Evolutionary conservation across 2,329 filamentous ascomycete genomes (phyloP).

Genomic region (Rhynchosporium secalis): DNA sequence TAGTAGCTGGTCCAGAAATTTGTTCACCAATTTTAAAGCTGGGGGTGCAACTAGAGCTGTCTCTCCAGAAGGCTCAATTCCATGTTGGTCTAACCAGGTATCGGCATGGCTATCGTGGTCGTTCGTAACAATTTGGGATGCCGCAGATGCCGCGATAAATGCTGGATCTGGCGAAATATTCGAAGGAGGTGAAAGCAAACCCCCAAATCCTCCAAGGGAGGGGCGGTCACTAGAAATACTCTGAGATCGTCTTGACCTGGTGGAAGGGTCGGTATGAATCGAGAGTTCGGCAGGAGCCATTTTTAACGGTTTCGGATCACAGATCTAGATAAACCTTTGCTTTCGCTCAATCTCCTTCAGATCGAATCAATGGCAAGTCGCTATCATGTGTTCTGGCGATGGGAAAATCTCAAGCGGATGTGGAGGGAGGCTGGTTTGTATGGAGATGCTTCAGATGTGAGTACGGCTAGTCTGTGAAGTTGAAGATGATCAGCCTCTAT

Average conservation of each 20-base stretch:
- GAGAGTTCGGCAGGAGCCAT: conserved; percentile 33
- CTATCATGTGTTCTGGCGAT: conserved; percentile 6
- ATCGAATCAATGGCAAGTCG: not conserved
- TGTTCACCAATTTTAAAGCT: conserved; percentile 79
- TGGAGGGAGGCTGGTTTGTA: not conserved
- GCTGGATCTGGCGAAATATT: conserved; percentile 74
- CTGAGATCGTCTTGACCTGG: conserved; percentile 41
- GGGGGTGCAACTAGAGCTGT: conserved; percentile 70
- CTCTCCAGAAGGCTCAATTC: conserved; percentile 63
- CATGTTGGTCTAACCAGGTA: conserved; percentile 68
- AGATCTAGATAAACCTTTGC: not conserved
- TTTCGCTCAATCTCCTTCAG: not conserved
- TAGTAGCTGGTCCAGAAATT: conserved; percentile 88
- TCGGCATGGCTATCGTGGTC: conserved; percentile 76
- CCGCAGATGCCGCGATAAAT: conserved; percentile 85
- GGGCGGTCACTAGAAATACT: conserved; percentile 73
- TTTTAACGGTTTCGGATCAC: conserved; percentile 8
- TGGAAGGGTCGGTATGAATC: conserved; percentile 20
- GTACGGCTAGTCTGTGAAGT: conserved; percentile 13
- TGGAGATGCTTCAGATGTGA: not conserved
- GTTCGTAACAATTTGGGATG: conserved; percentile 87
- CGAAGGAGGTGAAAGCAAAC: conserved; percentile 65
- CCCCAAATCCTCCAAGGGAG: conserved; percentile 57
- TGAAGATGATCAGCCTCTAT: conserved; percentile 20
- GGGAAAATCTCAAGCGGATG: not conserved